Evolutionary conservation across 78 protist species (phyloP), one percentile per base, ranked within the genome.

Genomic region (Goniomonas avonlea): DNA sequence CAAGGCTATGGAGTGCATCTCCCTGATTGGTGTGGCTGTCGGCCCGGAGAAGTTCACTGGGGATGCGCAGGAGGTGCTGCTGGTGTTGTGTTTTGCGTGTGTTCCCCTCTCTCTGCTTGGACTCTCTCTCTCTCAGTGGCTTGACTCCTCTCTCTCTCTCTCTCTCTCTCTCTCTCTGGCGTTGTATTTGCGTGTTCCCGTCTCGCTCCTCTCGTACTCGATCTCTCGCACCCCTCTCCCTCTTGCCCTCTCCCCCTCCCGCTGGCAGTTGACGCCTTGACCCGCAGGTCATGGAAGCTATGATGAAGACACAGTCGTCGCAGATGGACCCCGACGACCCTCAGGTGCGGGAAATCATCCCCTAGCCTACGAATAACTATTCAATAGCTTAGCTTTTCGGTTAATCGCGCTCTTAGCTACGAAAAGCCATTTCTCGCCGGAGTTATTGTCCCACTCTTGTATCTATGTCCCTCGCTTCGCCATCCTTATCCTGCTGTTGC

Each of bases 11-110:
- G 96, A 94, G 84, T 80, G 93, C 37, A 73, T 93, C 83, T 78
- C 91, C 25, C 73, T 93, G 32, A 82, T 93, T 56, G 96, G 94
- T 65, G 39, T 90, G 18, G 91, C 98, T 2, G 98, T 94, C 38
- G 93, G 93, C 40, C 73, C 68, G 39, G 94, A 85, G 5, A 56
- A 8, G 15, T 94, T 93, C 56, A 18, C 0, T 2, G 7, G 13
- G 0, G 90, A 93, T 69, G 91, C 92, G 41, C 5, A 23, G 27
- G 77, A 71, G 34, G 53, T 15, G 9, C 53, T 15, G 9, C 9
- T 15, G 9, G 25, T 15, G 9, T 17, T 15, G 9, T 15, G 25
- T 45, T 15, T 45, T 45, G 15, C 53, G 9, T 17, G 53, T 17
- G 9, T 15, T 17, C 15, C 9, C 53, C 53, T 9, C 53, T 15